phyloP scores from a whole-genome alignment of 2,329 filamentous ascomycete species.

The Aspergillus clavatus region DNA sequence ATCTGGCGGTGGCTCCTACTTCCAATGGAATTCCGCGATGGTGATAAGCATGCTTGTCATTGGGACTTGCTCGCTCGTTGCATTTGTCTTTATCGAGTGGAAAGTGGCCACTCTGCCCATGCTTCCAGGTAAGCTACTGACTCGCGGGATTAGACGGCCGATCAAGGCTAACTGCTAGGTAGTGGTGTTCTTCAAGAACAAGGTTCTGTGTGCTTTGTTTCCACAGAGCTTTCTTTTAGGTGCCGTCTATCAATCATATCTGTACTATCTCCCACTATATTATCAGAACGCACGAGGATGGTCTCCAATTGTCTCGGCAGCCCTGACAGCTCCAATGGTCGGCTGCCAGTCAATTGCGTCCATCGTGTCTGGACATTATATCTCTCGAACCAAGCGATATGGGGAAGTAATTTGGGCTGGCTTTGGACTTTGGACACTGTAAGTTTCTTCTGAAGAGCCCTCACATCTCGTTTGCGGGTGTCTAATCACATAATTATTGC shows the following conservation, averaged over 20 bases:
- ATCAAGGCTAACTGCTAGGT: conserved; percentile 4
- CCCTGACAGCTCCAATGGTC: conserved; percentile 49
- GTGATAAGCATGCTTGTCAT: conserved; percentile 56
- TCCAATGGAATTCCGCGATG: conserved; percentile 53
- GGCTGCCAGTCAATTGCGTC: conserved; percentile 40
- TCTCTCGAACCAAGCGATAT: conserved; percentile 54
- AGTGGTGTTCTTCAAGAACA: conserved; percentile 50
- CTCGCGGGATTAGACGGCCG: background rate
- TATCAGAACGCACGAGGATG: conserved; percentile 53
- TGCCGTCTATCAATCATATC: conserved; percentile 53
- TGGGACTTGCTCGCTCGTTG: conserved; percentile 43
- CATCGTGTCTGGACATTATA: conserved; percentile 52
- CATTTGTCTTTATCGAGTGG: conserved; percentile 54
- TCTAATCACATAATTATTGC: conserved; percentile 2
- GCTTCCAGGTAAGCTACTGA: conserved; percentile 44
- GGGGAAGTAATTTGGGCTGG: conserved; percentile 54
- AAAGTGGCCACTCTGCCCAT: conserved; percentile 54
- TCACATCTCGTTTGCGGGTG: background rate
- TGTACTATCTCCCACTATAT: conserved; percentile 61
- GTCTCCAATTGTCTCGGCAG: conserved; percentile 47
- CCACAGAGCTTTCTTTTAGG: conserved; percentile 58
- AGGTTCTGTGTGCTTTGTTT: conserved; percentile 52
- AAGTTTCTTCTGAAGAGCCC: conserved; percentile 8
- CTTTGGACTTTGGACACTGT: conserved; percentile 45
- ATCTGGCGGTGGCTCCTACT: conserved; percentile 56